Base-by-base conservation (phyloP, 192 early-diverging fungal genomes). In the Coemansia erecta region DNA sequence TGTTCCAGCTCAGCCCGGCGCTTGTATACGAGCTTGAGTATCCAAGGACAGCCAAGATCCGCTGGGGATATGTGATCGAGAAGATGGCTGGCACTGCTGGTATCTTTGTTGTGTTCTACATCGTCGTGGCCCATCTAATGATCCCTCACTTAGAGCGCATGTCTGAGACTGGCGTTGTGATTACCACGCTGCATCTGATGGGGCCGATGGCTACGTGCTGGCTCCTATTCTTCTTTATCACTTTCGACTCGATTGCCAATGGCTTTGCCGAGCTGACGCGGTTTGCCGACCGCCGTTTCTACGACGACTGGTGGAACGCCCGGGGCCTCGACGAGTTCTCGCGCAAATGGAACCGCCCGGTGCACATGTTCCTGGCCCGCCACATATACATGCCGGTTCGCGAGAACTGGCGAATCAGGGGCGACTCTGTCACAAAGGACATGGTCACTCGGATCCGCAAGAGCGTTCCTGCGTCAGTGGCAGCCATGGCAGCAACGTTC, bases 261-360 rank as follows among this genome's bases (percentile, higher is more conserved):
- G 90, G 86, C 24, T 98, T 98, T 81, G 96, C 94, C 33, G 94
- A 98, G 63, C 73, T 98, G 14, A 97, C 90, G 31, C 68, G 83
- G 22, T 98, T 98, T 72, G 94, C 96, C 14, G 96, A 98, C 73
- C 89, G 93, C 54, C 87, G 91, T 70, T 98, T 98, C 81, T 98
- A 97, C 79, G 93, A 96, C 60, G 96, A 98, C 73, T 98, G 94
- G 94, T 98, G 94, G 94, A 98, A 98, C 63, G 82, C 72, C 54
- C 81, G 82, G 14, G 87, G 86, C 0, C 93, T 90, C 62, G 96
- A 96, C 61, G 93, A 97, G 73, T 98, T 90, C 79, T 91, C 93
- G 21, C 85, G 96, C 47, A 92, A 94, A 58, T 98, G 96, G 96
- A 98, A 98, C 71, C 94, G 93, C 61, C 93, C 95, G 8, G 90